phyloP scores from a whole-genome alignment of 1,139 yeast species.

The Scheffersomyces segobiensis region DNA sequence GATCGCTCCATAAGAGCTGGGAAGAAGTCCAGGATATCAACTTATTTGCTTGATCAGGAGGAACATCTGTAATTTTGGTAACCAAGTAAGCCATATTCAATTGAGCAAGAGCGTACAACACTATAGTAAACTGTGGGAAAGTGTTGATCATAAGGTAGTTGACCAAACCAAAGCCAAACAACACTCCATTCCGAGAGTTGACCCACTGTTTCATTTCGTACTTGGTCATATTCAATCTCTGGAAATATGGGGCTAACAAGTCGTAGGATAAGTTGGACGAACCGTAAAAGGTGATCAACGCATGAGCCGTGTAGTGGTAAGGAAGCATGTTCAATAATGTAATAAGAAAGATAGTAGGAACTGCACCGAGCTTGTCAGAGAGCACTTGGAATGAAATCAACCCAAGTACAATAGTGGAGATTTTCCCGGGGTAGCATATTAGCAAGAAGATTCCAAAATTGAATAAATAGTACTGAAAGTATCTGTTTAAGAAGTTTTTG shows the following conservation, averaged over 20 bases:
- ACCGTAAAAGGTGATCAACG: conserved; percentile 49
- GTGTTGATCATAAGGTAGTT: conserved; percentile 42
- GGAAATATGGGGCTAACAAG: conserved; percentile 54
- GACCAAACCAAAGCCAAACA: conserved; percentile 59
- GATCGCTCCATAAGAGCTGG: conserved; percentile 33
- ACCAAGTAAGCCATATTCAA: conserved; percentile 55
- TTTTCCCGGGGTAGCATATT: conserved; percentile 24
- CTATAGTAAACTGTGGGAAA: conserved; percentile 47
- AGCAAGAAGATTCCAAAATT: conserved; percentile 11
- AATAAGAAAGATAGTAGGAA: conserved; percentile 38
- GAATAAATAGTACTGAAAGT: conserved; percentile 8
- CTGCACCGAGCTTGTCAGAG: conserved; percentile 47
- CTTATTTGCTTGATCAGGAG: conserved; percentile 33
- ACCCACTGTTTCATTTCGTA: conserved; percentile 54
- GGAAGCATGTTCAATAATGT: conserved; percentile 34
- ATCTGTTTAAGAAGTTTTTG: conserved; percentile 13
- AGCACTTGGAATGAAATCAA: conserved; percentile 44
- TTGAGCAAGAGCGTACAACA: conserved; percentile 58
- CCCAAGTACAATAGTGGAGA: conserved; percentile 45
- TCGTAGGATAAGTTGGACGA: conserved; percentile 45
- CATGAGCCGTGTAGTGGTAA: conserved; percentile 29
- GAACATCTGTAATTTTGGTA: conserved; percentile 54
- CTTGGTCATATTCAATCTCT: conserved; percentile 45
- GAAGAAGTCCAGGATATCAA: conserved; percentile 33
- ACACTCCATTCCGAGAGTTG: conserved; percentile 54